These are phyloP conservation scores for Cercospora zeae-maydis DNA, from an alignment of 2,329 filamentous ascomycete genomes.

Conservation along the genomic window DNA sequence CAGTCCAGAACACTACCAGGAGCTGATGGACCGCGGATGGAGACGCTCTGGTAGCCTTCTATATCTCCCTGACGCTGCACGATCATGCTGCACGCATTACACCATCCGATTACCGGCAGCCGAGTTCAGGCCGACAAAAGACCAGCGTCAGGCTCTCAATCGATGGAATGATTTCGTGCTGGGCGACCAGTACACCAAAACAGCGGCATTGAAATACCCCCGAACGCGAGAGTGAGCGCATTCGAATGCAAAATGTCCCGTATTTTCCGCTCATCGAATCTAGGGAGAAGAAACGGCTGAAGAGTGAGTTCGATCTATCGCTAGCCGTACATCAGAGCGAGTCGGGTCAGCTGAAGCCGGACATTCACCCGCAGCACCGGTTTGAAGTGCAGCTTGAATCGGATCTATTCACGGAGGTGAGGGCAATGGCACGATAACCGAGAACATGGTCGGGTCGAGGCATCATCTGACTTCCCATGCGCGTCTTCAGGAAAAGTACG, in stretches of 20 bases:
- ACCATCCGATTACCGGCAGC: slow-evolving; percentile 67
- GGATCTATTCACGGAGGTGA: slow-evolving; percentile 60
- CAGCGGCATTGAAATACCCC: slow-evolving; percentile 62
- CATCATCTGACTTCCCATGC: background rate
- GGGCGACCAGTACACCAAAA: slow-evolving; percentile 64
- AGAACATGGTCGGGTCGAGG: background rate
- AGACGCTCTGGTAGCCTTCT: slow-evolving; percentile 62
- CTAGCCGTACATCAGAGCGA: slow-evolving; percentile 70
- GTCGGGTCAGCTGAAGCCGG: slow-evolving; percentile 47
- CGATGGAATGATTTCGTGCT: slow-evolving; percentile 70
- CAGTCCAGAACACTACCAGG: slow-evolving; percentile 65
- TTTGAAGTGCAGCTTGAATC: slow-evolving; percentile 68
- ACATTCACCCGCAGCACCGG: slow-evolving; percentile 57
- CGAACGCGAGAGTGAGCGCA: slow-evolving; percentile 59
- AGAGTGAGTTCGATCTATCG: slow-evolving; percentile 64
- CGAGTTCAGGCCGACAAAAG: slow-evolving; percentile 62
- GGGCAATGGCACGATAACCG: background rate
- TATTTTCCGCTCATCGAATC: background rate
- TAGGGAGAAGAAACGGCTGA: slow-evolving; percentile 58
- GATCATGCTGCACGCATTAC: slow-evolving; percentile 90
- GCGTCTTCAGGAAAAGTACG: slow-evolving; percentile 59
- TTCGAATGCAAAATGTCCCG: background rate
- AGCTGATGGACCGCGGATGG: slow-evolving; percentile 71
- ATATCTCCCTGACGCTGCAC: slow-evolving; percentile 72
- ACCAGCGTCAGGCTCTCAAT: slow-evolving; percentile 73